Evolutionary conservation across 768 basidiomycete species (phyloP), one percentile per base, ranked within the genome.

Genomic region (Royoungia palumana): DNA sequence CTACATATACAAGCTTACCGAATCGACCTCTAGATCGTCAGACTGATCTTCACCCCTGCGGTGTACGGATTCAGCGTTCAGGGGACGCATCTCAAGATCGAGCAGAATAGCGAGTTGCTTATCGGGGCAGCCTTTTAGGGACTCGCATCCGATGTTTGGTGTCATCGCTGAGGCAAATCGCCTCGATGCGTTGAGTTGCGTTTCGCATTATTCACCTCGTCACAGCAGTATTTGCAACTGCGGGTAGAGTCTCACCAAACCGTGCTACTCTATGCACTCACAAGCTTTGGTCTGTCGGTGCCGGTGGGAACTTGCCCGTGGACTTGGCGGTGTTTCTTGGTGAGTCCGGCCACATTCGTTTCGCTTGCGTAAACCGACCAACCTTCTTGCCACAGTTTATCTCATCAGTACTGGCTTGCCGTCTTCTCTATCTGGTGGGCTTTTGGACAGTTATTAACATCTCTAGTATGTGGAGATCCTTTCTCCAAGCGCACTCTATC

Each of bases 351-450:
- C 17, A 1, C 9, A 17, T 39, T 49, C 27, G 12, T 48, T 30
- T 41, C 12, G 8, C 21, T n/a, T 12, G 9, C 14, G 16, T 13
- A 12, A 25, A 21, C 22, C 24, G 39, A 21, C 22, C 24, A 41
- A 54, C 17, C 8, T 13, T 38, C 10, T 7, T 42, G 5, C 27
- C 46, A 83, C 84, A 89, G 57, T 87, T 86, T 57, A 61, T 86
- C 0, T 87, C 85, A 89, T 53, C 88, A 89, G 58, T 89, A 87
- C 57, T 72, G 89, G 4, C 70, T 89, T 28, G 87, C 87, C 0
- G 69, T 89, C 14, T 73, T 89, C n/a, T 87, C 86, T 0, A 78
- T 88, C 32, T 89, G 84, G 83, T 90, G 88, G 88, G 82, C 84
- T 6, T 72, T 89, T 30, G 86, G 86, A 4, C 87, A 88, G 60